Evolutionary conservation across 1,139 yeast genomes (phyloP), one percentile per base, ranked within the genome.

Genomic region (Taphrina confusa): DNA sequence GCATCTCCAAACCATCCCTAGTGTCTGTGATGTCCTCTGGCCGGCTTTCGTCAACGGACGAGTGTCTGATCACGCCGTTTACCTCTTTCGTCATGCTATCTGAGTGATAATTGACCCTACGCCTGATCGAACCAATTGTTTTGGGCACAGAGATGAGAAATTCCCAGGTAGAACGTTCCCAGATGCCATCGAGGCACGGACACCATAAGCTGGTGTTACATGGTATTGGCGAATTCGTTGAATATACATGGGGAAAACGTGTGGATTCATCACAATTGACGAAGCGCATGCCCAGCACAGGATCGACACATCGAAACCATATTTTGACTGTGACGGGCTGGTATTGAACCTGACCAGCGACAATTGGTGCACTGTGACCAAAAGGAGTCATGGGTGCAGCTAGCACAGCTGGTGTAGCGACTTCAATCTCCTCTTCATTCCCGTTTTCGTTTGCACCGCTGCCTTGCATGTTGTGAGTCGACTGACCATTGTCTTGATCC

Each of bases 101-200:
- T 4, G 8, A 4, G 9, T 37, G 42, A 18, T 37, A 33, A 12
- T 28, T 25, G 3, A 20, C 22, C 20, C 47, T 31, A 22, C 28
- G 55, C 1, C 56, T 28, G 3, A 87, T 80, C 71, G 87, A 91
- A 46, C 82, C 82, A 0, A 91, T 78, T 0, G 94, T 85, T 66
- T 90, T 80, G 0, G 97, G 96, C 0, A 89, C 82, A 63, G 84
- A 82, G 14, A 94, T 77, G 68, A 89, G 95, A 14, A 94, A 72
- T 63, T 91, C 90, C 98, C 98, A 94, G 0, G 97, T 87, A 50
- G 87, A 85, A 63, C 90, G 81, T 67, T 90, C 97, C 82, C 92
- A 86, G 36, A 90, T 72, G 51, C 87, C 88, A 67, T 94, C 97
- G 3, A 92, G 79, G 70, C 98, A 94, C 0, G 99, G 99, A 50